These are phyloP conservation scores for Triangularia setosa DNA, from an alignment of 2,329 filamentous ascomycete species.

Conservation along the genomic window DNA sequence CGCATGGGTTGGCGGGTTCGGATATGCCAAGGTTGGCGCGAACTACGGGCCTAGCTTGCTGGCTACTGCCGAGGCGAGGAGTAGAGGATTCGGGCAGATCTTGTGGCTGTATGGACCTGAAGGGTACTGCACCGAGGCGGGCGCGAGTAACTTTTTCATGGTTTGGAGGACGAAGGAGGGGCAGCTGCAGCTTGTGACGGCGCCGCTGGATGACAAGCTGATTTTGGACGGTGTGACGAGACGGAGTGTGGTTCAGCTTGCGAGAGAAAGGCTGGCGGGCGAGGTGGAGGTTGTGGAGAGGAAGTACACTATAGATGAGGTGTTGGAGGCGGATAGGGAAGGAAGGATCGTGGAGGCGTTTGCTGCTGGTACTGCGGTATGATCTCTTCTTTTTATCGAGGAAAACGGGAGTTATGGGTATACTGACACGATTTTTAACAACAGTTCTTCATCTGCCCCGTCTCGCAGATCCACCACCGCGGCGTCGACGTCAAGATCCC, in stretches of 20 bases:
- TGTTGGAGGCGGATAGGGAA: constrained; percentile 67
- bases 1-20: constrained; percentile 91
- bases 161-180: constrained; percentile 67
- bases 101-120: constrained; percentile 87
- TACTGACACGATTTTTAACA: constrained; percentile 4
- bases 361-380: constrained; percentile 78
- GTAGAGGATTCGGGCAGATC: constrained; percentile 77
- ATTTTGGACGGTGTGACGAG: constrained; percentile 90
- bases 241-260: constrained; percentile 71
- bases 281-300: constrained; percentile 73
- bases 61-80: constrained; percentile 70
- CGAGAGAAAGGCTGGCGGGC: constrained; percentile 55
- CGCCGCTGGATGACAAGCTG: constrained; percentile 74
- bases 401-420: background rate
- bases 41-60: constrained; percentile 86
- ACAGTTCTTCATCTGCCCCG: constrained; percentile 67
- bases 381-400: constrained; percentile 33
- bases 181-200: constrained; percentile 70
- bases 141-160: constrained; percentile 88
- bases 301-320: constrained; percentile 75
- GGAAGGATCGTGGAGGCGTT: constrained; percentile 81
- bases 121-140: constrained; percentile 81
- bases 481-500: constrained; percentile 60
- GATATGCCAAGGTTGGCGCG: constrained; percentile 86
- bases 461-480: constrained; percentile 65